Percentiles rank a stretch among this genome's conserved stretches.
These are phyloP conservation scores for Penicillium maclennaniae DNA, from an alignment of 495 filamentous ascomycete species.

Conservation along the genomic window DNA sequence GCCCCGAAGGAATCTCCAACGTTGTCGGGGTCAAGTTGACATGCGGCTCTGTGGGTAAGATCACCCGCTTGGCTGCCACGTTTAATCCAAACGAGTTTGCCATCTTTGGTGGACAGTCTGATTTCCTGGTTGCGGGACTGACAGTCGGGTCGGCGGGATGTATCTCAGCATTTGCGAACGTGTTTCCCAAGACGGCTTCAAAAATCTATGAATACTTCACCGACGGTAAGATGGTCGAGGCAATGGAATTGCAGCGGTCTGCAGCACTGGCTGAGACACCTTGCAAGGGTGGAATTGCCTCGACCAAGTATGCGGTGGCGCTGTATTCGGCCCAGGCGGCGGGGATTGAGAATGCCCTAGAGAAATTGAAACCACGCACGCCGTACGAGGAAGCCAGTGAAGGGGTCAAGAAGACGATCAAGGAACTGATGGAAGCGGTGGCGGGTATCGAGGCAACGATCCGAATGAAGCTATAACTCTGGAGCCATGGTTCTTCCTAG, in stretches of 20 bases:
- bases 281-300: slow-evolving; percentile 58
- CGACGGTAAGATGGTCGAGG: slow-evolving; percentile 47
- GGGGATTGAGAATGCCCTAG: slow-evolving; percentile 52
- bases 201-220: slow-evolving; percentile 52
- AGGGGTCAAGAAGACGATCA: slow-evolving; percentile 45
- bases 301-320: slow-evolving; percentile 61
- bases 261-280: slow-evolving; percentile 52
- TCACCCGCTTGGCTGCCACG: slow-evolving; percentile 51
- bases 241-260: slow-evolving; percentile 52
- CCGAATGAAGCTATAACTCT: background rate
- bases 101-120: slow-evolving; percentile 61
- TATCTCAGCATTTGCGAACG: slow-evolving; percentile 64
- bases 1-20: slow-evolving; percentile 42
- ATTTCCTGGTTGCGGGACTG: slow-evolving; percentile 59
- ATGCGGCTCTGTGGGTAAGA: slow-evolving; percentile 61
- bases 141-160: slow-evolving; percentile 57
- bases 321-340: slow-evolving; percentile 52
- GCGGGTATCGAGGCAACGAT: slow-evolving; percentile 43
- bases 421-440: slow-evolving; percentile 45
- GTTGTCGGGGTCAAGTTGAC: slow-evolving; percentile 63
- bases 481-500: background rate
- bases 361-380: slow-evolving; percentile 53
- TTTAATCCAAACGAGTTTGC: slow-evolving; percentile 52
- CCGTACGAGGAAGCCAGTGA: slow-evolving; percentile 53
- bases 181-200: slow-evolving; percentile 55